These are phyloP conservation scores for Typha latifolia DNA, from an alignment of 176 grass and related monocot genomes.

Conservation along the genomic window DNA sequence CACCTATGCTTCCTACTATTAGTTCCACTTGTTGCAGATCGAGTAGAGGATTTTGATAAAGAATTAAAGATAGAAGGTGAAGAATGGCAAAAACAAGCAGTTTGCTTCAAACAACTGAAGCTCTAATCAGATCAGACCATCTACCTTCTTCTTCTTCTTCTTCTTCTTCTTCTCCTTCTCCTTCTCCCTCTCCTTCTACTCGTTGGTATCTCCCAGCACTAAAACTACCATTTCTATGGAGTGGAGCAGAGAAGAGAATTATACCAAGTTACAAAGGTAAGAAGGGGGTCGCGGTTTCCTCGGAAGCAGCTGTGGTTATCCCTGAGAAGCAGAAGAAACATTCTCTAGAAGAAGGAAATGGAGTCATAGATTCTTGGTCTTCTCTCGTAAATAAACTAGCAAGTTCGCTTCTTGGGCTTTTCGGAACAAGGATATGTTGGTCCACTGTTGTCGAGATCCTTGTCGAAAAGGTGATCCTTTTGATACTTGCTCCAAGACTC, in stretches of 20 bases:
- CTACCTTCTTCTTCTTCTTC: not conserved
- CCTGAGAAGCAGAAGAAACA: not conserved
- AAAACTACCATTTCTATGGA: not conserved
- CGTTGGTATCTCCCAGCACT: not conserved
- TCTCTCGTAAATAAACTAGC: not conserved
- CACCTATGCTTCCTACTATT: too few relatives aligned
- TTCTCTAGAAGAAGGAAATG: not conserved
- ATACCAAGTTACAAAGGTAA: not conserved
- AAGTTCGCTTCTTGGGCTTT: not conserved
- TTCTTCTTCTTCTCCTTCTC: not conserved
- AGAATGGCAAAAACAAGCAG: not conserved
- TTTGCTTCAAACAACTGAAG: not conserved
- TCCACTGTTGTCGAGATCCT: not conserved
- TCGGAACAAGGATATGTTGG: not conserved
- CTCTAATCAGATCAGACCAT: not conserved
- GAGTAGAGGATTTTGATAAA: too few relatives aligned
- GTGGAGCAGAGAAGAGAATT: not conserved
- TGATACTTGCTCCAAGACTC: not conserved
- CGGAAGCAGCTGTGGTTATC: not conserved
- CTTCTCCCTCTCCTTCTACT: not conserved
- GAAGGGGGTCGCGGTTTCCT: not conserved
- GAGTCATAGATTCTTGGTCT: not conserved
- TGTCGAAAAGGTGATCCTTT: not conserved
- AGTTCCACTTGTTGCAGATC: too few relatives aligned
- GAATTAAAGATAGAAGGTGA: not conserved